phyloP scores from a whole-genome alignment of 352 stramenopile genomes.

The Phytophthora foliorum region DNA sequence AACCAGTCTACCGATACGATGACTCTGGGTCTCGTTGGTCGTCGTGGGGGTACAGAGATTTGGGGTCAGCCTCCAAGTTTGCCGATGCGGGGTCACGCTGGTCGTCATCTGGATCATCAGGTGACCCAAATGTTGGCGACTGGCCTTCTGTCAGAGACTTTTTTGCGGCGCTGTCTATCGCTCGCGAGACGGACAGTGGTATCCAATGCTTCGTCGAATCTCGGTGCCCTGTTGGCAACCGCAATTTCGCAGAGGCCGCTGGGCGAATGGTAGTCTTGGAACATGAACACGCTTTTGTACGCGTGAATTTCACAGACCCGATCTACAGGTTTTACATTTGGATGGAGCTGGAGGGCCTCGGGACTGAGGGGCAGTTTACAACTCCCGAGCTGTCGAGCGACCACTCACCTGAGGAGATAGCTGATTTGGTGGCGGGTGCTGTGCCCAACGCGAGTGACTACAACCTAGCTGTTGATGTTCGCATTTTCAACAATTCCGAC shows the following conservation, averaged over 20 bases:
- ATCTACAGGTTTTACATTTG: conserved; percentile 41
- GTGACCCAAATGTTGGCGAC: conserved; percentile 19
- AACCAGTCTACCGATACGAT: conserved; percentile 28
- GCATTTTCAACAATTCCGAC: conserved; percentile 44
- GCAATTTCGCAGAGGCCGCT: conserved; percentile 28
- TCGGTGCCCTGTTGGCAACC: conserved; percentile 37
- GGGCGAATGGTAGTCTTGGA: conserved; percentile 45
- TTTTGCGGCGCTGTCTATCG: conserved; percentile 12
- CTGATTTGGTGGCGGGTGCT: conserved; percentile 15
- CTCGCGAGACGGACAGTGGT: conserved; percentile 24
- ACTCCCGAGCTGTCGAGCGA: conserved; percentile 37
- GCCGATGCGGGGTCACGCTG: conserved; percentile 18
- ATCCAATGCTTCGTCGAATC: conserved; percentile 39
- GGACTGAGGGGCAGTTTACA: conserved; percentile 24
- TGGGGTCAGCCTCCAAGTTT: conserved; percentile 10
- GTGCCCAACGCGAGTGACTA: conserved; percentile 36
- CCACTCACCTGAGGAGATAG: conserved; percentile 24
- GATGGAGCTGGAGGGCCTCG: conserved; percentile 33
- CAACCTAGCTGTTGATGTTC: conserved; percentile 43
- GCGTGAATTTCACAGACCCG: conserved; percentile 26
- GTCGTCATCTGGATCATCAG: conserved; percentile 26
- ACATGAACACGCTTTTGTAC: conserved; percentile 23
- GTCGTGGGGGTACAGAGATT: conserved; percentile 26
- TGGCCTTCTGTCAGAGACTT: conserved; percentile 15
- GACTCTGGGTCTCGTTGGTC: conserved; percentile 27